Base-by-base conservation (phyloP, 192 early-diverging fungal genomes). In the Phycomyces blakesleeanus region DNA sequence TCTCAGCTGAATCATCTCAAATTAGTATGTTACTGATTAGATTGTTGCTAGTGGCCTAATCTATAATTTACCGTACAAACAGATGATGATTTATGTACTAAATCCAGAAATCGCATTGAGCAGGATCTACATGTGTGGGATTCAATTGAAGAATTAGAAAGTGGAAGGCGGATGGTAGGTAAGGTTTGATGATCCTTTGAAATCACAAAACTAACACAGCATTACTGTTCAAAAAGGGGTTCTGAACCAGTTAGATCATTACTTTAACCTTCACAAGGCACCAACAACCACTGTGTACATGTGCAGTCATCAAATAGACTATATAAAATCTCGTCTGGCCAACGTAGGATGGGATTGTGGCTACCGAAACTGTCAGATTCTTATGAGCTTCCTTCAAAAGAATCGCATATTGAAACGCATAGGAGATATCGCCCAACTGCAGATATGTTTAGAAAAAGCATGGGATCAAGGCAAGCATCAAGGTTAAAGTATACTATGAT, bases 331-430 rank as follows among this genome's bases (percentile, higher is more conserved):
- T 11, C 67, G 64, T 16, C 54, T 70, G 18, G 49, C 64, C 2
- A 86, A 88, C 62, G 67, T 76, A 14, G 82, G 82, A 5, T 91
- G 86, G 87, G 87, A 81, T 3, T 91, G 89, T 51, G 89, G 87
- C 2, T 89, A 91, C 58, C 76, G 87, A 14, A 91, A 89, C 65
- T 76, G 78, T 26, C 87, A 88, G 58, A 88, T 86, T 81, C 65
- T 88, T 2, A 59, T 91, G 24, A 79, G 81, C 8, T 81, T 78
- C 27, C 37, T 85, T 11, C 57, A 71, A 10, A 47, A 2, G 15
- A 14, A 47, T 18, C 5, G 15, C 44, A 6, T 47, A n/a, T 14
- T 47, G 12, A 14, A 14, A 6, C 44, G 44, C 11, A 18, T 47
- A 14, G 15, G 15, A n/a, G 64, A 68, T 14, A 73, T 85, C 1